Conservation (phyloP, 345 rosid species). For the Gossypium australe region DNA sequence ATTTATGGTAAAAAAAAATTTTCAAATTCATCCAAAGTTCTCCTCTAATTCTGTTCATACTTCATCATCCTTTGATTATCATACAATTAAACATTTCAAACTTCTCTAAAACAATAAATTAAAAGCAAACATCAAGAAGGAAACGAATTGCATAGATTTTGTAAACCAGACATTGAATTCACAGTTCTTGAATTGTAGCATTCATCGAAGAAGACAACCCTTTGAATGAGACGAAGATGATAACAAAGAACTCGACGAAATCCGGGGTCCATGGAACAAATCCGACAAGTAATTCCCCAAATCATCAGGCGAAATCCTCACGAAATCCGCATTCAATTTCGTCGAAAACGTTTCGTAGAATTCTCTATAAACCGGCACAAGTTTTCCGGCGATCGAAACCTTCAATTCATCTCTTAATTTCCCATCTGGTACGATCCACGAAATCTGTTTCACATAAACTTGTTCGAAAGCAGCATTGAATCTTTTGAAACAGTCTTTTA, state of each 20-base stretch:
- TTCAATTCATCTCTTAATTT: constrained; percentile 59
- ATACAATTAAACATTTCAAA: no score
- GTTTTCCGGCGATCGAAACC: constrained; percentile 52
- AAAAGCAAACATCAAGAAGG: background rate
- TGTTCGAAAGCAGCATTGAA: constrained; percentile 72
- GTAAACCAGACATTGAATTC: background rate
- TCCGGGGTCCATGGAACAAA: constrained; percentile 49
- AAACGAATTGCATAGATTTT: background rate
- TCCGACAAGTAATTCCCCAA: constrained; percentile 61
- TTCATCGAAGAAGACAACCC: constrained; percentile 30
- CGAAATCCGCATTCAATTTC: constrained; percentile 29
- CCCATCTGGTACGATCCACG: constrained; percentile 52
- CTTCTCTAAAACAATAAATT: no score
- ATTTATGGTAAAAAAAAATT: no score
- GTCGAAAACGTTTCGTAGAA: constrained; percentile 39
- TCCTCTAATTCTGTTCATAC: no score
- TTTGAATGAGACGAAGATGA: constrained; percentile 28
- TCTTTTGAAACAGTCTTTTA: constrained; percentile 41
- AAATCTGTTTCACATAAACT: constrained; percentile 54
- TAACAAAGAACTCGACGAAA: constrained; percentile 28
- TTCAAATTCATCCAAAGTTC: no score
- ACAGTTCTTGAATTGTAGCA: constrained; percentile 6
- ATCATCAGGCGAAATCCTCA: constrained; percentile 54
- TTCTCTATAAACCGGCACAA: constrained; percentile 50
- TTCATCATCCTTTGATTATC: no score